phyloP scores from a whole-genome alignment of 2,329 filamentous ascomycete genomes.

The Mycogone perniciosa region DNA sequence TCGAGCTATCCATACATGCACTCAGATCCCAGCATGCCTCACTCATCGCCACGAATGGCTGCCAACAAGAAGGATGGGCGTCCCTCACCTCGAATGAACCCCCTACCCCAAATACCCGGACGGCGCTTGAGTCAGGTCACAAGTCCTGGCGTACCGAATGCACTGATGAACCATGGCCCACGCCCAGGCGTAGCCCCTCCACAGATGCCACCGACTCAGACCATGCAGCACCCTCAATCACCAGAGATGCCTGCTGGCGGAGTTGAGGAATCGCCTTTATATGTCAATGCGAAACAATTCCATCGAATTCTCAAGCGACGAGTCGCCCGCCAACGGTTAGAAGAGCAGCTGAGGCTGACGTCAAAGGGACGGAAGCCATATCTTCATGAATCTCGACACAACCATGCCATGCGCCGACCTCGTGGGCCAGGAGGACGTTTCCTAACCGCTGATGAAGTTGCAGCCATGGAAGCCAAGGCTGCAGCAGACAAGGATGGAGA shows the following conservation, averaged over 20 bases:
- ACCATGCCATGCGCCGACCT: constrained; percentile 94
- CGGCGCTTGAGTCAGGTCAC: constrained; percentile 72
- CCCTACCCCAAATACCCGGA: constrained; percentile 51
- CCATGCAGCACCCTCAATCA: constrained; percentile 64
- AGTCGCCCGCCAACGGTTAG: constrained; percentile 85
- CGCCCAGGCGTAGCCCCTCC: constrained; percentile 49
- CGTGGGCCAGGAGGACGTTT: constrained; percentile 92
- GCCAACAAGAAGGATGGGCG: constrained; percentile 68
- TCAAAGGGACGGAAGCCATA: constrained; percentile 96
- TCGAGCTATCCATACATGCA: constrained; percentile 68
- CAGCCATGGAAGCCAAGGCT: constrained; percentile 67
- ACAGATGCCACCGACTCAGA: constrained; percentile 55
- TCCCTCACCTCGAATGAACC: constrained; percentile 70
- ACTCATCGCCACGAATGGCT: constrained; percentile 72
- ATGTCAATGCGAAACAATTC: constrained; percentile 98
- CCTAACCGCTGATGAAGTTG: constrained; percentile 92
- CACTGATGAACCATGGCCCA: constrained; percentile 65
- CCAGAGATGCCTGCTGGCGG: constrained; percentile 69
- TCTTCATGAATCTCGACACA: constrained; percentile 93
- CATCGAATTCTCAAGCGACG: constrained; percentile 93
- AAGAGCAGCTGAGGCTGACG: constrained; percentile 85
- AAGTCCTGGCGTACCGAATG: constrained; percentile 66
- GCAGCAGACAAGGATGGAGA: constrained; percentile 39
- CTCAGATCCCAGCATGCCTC: constrained; percentile 61
- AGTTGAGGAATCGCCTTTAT: constrained; percentile 86